These are phyloP conservation scores for Pseudotulostoma volvatum DNA, from an alignment of 495 filamentous ascomycete species.

Conservation along the genomic window DNA sequence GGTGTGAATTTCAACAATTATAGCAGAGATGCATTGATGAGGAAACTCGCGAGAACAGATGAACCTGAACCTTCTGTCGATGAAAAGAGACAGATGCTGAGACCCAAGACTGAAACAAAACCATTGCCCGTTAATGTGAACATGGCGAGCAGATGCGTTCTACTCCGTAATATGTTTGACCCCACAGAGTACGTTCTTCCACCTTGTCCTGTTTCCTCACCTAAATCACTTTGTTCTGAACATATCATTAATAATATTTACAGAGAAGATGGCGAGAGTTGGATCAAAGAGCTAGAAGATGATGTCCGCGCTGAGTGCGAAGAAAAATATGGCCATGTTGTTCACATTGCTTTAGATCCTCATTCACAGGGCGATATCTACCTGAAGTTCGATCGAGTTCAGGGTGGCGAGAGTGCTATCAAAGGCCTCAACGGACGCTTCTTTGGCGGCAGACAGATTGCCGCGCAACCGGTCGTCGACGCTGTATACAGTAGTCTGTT, in stretches of 20 bases:
- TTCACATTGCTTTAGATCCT: slow-evolving; percentile 90
- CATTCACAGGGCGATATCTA: slow-evolving; percentile 94
- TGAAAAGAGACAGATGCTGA: slow-evolving; percentile 52
- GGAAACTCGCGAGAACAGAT: slow-evolving; percentile 92
- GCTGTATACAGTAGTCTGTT: slow-evolving; percentile 97
- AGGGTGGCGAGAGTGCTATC: slow-evolving; percentile 91
- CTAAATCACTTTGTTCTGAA: not conserved
- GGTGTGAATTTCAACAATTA: slow-evolving; percentile 99
- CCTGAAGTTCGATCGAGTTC: slow-evolving; percentile 89
- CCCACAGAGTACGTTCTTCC: slow-evolving; percentile 57
- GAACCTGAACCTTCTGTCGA: slow-evolving; percentile 49
- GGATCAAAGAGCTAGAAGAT: slow-evolving; percentile 88
- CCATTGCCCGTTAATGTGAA: slow-evolving; percentile 72
- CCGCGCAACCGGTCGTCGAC: slow-evolving; percentile 88
- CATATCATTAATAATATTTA: slow-evolving; percentile 25
- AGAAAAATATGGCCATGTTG: slow-evolving; percentile 90
- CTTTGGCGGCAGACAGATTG: slow-evolving; percentile 81
- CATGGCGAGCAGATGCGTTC: slow-evolving; percentile 86
- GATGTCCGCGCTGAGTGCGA: slow-evolving; percentile 90
- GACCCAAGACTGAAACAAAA: slow-evolving; percentile 68
- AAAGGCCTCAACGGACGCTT: slow-evolving; percentile 93
- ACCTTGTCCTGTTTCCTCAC: not conserved
- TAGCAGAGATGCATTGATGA: slow-evolving; percentile 92
- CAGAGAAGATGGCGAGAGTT: slow-evolving; percentile 74
- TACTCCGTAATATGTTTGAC: slow-evolving; percentile 93